Base-by-base conservation (phyloP, 352 stramenopile species). In the Pythium oligandrum region DNA sequence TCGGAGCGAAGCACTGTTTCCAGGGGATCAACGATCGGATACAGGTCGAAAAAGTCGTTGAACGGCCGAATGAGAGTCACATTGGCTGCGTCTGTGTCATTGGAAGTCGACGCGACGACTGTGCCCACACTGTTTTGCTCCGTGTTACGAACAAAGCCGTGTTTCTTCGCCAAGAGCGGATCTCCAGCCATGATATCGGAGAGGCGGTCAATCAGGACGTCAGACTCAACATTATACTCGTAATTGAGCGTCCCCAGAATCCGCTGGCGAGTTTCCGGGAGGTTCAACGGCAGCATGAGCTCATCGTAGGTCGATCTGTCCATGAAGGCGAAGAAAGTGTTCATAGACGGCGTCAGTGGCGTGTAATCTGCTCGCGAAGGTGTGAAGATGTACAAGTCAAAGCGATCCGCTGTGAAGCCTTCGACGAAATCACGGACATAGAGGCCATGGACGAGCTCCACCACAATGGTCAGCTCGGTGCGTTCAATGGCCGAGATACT, bases 261-360 rank as follows among this genome's bases (percentile, higher is more conserved):
- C 2, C 79, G 71, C 17, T 77, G 70, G 9, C 54, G 63, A 3
- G 81, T 68, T 48, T 91, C 78, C 2, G 95, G 96, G 34, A 99
- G 68, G 69, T 99, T 99, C 0, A 98, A 75, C 17, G 96, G 95
- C 33, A 98, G 65, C 72, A 97, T 93, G 26, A 98, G 63, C 6
- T 67, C 58, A 10, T 78, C 69, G 59, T 97, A 96, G 39, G 78
- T 79, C 10, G 66, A 55, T 63, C 89, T 66, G 12, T 94, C 60
- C 36, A 98, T 68, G 10, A 98, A 63, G 10, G 89, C 68, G 12
- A 98, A 73, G 61, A 95, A 90, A 3, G 69, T 68, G 55, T 86
- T 83, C 4, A 48, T 79, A 2, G 78, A 79, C 8, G 74, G 85
- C 31, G 63, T 84, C 4, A 62, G 53, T 7, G 78, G 70, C 11